Conservation (phyloP, 202 grass and related monocot species). For the Elaeis oleifera region DNA sequence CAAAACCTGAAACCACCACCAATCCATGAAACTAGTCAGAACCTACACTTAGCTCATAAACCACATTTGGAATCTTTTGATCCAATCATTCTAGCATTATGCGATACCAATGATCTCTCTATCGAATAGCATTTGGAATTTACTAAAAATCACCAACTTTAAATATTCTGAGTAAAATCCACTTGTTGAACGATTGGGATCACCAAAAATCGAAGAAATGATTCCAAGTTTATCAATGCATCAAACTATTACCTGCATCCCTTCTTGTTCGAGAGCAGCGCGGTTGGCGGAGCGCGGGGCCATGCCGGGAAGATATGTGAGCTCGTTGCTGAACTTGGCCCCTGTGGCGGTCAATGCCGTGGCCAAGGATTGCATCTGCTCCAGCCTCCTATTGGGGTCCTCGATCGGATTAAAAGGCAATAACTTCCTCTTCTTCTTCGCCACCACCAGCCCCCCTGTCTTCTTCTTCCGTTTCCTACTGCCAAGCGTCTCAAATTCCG, state of each 20-base stretch:
- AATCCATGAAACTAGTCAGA: neutral
- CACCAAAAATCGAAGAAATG: too few species aligned
- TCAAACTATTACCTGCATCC: slow-evolving; percentile 69
- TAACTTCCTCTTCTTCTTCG: slow-evolving; percentile 51
- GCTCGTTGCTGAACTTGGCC: slow-evolving; percentile 73
- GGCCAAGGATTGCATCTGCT: slow-evolving; percentile 86
- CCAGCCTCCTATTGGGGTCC: slow-evolving; percentile 45
- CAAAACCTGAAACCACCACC: slow-evolving; percentile 38
- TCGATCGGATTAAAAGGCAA: slow-evolving; percentile 46
- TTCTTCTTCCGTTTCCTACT: slow-evolving; percentile 58
- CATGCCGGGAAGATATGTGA: slow-evolving; percentile 62
- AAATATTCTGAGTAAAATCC: too few species aligned
- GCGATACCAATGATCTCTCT: too few species aligned
- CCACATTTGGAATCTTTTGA: too few species aligned
- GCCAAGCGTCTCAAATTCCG: slow-evolving; percentile 8
- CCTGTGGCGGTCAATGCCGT: slow-evolving; percentile 83
- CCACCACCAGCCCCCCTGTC: slow-evolving; percentile 17
- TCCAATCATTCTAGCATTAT: too few species aligned
- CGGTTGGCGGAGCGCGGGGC: slow-evolving; percentile 56
- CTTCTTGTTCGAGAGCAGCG: slow-evolving; percentile 55
- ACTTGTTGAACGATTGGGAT: too few species aligned
- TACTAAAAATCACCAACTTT: too few species aligned
- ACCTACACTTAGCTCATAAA: too few species aligned
- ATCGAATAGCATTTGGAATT: too few species aligned
- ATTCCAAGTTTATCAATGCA: too few species aligned